These are phyloP conservation scores for Raphanus raphanistrum DNA, from an alignment of 345 rosid species.

Conservation along the genomic window DNA sequence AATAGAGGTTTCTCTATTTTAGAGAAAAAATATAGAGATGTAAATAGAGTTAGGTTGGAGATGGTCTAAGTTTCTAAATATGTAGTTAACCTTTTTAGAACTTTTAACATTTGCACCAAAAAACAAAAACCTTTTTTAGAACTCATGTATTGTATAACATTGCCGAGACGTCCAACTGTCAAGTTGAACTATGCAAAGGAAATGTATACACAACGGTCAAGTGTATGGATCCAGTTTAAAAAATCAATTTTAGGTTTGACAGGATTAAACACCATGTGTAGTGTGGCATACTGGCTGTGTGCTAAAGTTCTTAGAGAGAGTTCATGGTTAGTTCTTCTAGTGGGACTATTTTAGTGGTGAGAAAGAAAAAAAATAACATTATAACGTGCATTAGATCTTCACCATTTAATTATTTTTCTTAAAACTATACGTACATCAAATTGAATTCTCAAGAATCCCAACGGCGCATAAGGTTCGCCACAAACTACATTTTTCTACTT, in stretches of 20 bases:
- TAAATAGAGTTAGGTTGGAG: too few relatives aligned
- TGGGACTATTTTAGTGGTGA: conserved; percentile 20
- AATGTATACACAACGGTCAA: background rate
- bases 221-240: background rate
- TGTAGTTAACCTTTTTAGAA: background rate
- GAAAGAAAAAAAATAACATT: background rate
- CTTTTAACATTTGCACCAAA: too few relatives aligned
- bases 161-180: background rate
- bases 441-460: conserved; percentile 40
- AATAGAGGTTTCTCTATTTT: too few relatives aligned
- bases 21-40: too few relatives aligned
- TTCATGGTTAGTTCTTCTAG: conserved; percentile 2
- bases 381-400: conserved; percentile 12
- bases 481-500: conserved; percentile 57
- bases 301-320: conserved; percentile 2
- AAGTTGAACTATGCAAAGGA: conserved; percentile 1
- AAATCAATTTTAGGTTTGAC: background rate
- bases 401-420: conserved; percentile 8
- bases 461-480: conserved; percentile 74
- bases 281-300: conserved; percentile 12
- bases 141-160: background rate
- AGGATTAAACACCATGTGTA: background rate
- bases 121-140: background rate
- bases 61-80: background rate
- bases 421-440: conserved; percentile 11